These are phyloP conservation scores for Stachybotrys elegans DNA, from an alignment of 2,329 filamentous ascomycete genomes.

Conservation along the genomic window DNA sequence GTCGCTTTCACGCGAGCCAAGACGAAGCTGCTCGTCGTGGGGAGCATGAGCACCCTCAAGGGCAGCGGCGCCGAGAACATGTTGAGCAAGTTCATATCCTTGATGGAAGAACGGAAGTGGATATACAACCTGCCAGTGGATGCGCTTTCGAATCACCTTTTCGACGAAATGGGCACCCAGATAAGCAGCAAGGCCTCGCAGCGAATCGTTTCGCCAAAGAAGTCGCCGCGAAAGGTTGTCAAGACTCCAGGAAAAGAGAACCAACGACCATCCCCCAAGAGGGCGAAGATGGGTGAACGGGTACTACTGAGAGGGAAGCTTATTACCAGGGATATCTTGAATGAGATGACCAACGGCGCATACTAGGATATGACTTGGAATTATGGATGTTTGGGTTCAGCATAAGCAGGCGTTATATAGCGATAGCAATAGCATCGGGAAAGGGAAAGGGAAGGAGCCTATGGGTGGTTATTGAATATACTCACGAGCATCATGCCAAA, in stretches of 20 bases:
- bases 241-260: constrained; percentile 37
- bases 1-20: constrained; percentile 92
- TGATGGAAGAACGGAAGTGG: constrained; percentile 80
- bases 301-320: constrained; percentile 61
- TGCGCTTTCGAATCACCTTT: constrained; percentile 63
- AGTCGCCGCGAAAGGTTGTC: constrained; percentile 22
- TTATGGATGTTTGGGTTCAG: too few relatives aligned
- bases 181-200: constrained; percentile 28
- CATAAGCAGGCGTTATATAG: too few relatives aligned
- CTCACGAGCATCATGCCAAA: too few relatives aligned
- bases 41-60: constrained; percentile 76
- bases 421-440: too few relatives aligned
- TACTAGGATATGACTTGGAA: constrained; percentile 20
- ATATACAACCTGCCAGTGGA: constrained; percentile 64
- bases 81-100: constrained; percentile 65
- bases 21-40: constrained; percentile 85
- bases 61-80: constrained; percentile 68
- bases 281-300: constrained; percentile 53
- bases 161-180: constrained; percentile 54
- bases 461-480: too few relatives aligned
- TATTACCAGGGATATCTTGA: constrained; percentile 71
- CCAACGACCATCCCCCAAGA: constrained; percentile 44
- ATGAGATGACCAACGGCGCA: constrained; percentile 55
- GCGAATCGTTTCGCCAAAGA: constrained; percentile 23
- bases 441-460: too few relatives aligned